Evolutionary conservation across 2,329 filamentous ascomycete genomes (phyloP), one percentile per base, ranked within the genome.

Genomic region (Beauveria medogensis): DNA sequence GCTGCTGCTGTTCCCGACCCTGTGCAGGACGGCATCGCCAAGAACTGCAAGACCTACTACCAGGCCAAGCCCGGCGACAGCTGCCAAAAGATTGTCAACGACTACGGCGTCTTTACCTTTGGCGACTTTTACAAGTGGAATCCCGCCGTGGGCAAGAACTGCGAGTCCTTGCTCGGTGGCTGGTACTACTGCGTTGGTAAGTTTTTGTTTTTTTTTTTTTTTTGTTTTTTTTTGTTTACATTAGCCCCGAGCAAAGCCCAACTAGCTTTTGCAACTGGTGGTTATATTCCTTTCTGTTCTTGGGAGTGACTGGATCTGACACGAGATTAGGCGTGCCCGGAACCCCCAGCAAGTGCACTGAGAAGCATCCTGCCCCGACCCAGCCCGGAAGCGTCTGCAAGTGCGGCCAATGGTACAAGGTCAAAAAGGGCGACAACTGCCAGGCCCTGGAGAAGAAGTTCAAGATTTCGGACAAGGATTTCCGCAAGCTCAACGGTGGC

Each of bases 331-430:
- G 53, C 9, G 55, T 59, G 18, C 28, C 55, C 5, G 55, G 55
- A 18, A 59, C 55, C 3, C 55, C 55, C 46, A 59, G 46, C 44
- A 51, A 20, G 9, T 51, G 48, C 44, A 41, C 41, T 20, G 40
- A 44, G 53, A n/a, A 41, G 14, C 40, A 55, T 41, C 56, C 50
- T 12, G 20, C 26, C 16, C 58, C 59, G 26, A 46, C 48, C 20
- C 46, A 56, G 53, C 44, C 40, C 37, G 58, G 50, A 30, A 37
- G 50, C 54, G 43, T 24, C 16, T 57, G 47, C 44, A 54, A 26
- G 43, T 64, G 62, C 28, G 37, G 56, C 18, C 51, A 51, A 18
- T 64, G 51, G 59, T 64, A 64, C 47, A 60, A 52, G 52, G 58
- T 61, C 41, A 41, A 57, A 24, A 55, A 46, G 8, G 62, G 62